Evolutionary conservation across 495 filamentous ascomycete genomes (phyloP), one percentile per base, ranked within the genome.

Genomic region (Lophiotrema nucula): DNA sequence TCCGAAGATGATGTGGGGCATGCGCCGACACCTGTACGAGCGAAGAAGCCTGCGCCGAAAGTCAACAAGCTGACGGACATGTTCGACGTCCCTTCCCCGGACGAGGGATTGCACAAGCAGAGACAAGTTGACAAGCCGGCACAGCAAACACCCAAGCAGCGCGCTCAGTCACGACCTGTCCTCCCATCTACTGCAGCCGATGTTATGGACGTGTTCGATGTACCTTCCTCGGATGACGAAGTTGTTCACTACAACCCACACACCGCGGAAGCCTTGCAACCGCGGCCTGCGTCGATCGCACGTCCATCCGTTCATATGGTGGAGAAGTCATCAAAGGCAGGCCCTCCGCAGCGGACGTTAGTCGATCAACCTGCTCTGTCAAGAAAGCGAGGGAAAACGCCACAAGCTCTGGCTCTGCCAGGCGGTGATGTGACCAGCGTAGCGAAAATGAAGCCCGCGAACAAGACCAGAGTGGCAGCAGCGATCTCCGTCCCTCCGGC

Each of bases 1-100:
- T 76, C 74, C 41, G 69, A 72, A 24, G 74, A 77, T 15, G 74
- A 74, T 37, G 38, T 35, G 24, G 19, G 33, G 12, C n/a, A 38
- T 15, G 28, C 41, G 22, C 25, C 39, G 2, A 18, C 48, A 15
- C 21, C 41, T 35, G 23, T 31, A 35, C 41, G 18, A 8, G 18
- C 31, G 49, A 56, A 51, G 51, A 53, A 46, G 38, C 11, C 25
- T 18, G 16, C 54, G 3, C 2, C 42, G 28, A 38, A 42, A 22
- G 16, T 15, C 16, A 33, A 26, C 1, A 22, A 43, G 19, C 45
- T 52, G 22, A 24, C 33, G 13, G 60, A 56, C 41, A 56, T 55
- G 1, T 71, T 73, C 37, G 69, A 71, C 43, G 58, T 71, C 11
- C 67, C 70, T 18, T 66, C 60, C 0, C 70, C 70, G 1, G 64